These are phyloP conservation scores for Claviceps purpurea DNA, from an alignment of 2,329 filamentous ascomycete species.

Conservation along the genomic window DNA sequence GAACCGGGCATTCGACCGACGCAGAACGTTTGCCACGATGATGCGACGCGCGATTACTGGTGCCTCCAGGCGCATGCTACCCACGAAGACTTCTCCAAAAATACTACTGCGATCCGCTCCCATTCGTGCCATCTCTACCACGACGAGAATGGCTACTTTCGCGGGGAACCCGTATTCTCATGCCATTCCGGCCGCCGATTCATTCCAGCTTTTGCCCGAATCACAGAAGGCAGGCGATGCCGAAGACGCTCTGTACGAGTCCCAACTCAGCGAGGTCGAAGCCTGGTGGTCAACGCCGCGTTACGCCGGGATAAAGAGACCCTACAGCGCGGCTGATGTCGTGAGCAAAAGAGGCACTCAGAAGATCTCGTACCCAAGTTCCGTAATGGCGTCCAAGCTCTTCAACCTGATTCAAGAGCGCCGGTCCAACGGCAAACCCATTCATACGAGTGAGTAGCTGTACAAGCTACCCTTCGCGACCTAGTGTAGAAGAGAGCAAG, in stretches of 20 bases:
- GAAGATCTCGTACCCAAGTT: conserved; percentile 80
- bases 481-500: too few species aligned
- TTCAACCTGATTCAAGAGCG: conserved; percentile 79
- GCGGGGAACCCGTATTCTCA: conserved; percentile 16
- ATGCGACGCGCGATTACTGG: conserved; percentile 21
- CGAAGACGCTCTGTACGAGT: conserved; percentile 75
- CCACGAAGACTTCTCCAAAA: conserved; percentile 10
- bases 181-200: conserved; percentile 43
- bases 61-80: conserved; percentile 15
- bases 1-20: background rate
- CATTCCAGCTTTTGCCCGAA: conserved; percentile 76
- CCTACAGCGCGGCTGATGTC: conserved; percentile 81
- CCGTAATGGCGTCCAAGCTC: conserved; percentile 86
- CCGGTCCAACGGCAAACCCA: conserved; percentile 65
- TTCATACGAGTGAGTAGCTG: conserved; percentile 66
- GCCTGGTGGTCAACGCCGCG: conserved; percentile 82
- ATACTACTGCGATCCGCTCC: conserved; percentile 9
- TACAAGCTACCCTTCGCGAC: background rate
- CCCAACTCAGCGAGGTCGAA: conserved; percentile 73
- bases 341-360: conserved; percentile 86
- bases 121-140: conserved; percentile 19
- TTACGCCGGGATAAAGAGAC: conserved; percentile 79
- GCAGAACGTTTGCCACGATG: conserved; percentile 10
- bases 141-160: conserved; percentile 17
- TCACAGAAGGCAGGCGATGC: conserved; percentile 61